These are phyloP conservation scores for Plasmopara muralis DNA, from an alignment of 352 stramenopile genomes.

Conservation along the genomic window DNA sequence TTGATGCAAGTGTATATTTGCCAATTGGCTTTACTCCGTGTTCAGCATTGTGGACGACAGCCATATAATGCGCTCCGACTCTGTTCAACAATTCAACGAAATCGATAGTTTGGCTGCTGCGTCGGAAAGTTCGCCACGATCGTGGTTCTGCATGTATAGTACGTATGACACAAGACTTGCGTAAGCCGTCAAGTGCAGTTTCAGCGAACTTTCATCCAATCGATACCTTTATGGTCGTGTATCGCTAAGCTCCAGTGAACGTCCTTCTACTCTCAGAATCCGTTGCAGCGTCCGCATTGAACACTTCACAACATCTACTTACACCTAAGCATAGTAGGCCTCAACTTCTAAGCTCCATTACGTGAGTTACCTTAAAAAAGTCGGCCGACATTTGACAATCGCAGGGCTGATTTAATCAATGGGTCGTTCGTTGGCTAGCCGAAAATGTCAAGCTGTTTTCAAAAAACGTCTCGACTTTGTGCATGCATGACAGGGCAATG, in stretches of 20 bases:
- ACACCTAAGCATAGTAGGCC: neutral
- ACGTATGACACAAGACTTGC: conserved; percentile 11
- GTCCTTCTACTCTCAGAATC: conserved; percentile 25
- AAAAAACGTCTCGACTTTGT: too few species aligned
- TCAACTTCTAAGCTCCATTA: neutral
- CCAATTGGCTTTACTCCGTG: conserved; percentile 10
- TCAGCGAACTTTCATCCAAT: conserved; percentile 14
- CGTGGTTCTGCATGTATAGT: neutral
- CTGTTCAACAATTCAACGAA: conserved; percentile 22
- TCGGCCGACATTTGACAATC: too few species aligned
- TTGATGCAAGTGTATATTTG: conserved; percentile 9
- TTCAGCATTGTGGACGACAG: conserved; percentile 14
- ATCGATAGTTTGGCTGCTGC: conserved; percentile 12
- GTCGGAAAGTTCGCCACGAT: conserved; percentile 12
- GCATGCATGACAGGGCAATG: too few species aligned
- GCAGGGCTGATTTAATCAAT: too few species aligned
- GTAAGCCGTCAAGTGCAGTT: conserved; percentile 12
- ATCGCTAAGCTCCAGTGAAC: conserved; percentile 25
- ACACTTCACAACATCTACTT: conserved; percentile 21
- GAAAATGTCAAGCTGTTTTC: too few species aligned
- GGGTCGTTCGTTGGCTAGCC: too few species aligned
- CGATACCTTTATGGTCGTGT: conserved; percentile 17
- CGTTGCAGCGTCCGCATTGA: conserved; percentile 28
- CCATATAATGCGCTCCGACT: conserved; percentile 16
- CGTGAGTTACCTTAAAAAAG: too few species aligned